A percentile compares a stretch with the other conserved stretches of the same genome.
Conservation (phyloP, 805 yeast genomes). For the Ogataea minuta region DNA sequence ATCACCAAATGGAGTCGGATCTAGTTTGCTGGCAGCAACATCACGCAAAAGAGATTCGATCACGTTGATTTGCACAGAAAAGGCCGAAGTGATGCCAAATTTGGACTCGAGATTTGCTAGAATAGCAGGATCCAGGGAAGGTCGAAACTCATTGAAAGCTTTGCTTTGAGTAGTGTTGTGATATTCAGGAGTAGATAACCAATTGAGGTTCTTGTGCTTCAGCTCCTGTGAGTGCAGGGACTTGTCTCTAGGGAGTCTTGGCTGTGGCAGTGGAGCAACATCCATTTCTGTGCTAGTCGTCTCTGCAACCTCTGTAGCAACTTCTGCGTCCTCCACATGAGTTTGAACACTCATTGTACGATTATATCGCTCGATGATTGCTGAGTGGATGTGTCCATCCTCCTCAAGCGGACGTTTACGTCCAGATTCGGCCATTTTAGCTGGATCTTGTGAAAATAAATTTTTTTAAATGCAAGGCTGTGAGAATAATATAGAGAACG, state of each 20-base stretch:
- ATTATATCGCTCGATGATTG: slow-evolving; percentile 54
- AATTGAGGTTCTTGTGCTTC: slow-evolving; percentile 45
- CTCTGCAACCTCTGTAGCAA: slow-evolving; percentile 19
- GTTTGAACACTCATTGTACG: slow-evolving; percentile 35
- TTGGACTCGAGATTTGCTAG: slow-evolving; percentile 43
- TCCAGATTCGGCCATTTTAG: slow-evolving; percentile 4
- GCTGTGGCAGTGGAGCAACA: slow-evolving; percentile 83
- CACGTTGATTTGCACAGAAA: slow-evolving; percentile 74
- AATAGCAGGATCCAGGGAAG: slow-evolving; percentile 41
- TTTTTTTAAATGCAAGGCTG: neutral
- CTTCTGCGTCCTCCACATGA: slow-evolving; percentile 16
- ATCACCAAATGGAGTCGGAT: slow-evolving; percentile 66
- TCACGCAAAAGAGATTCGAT: slow-evolving; percentile 52
- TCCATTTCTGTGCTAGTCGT: slow-evolving; percentile 35
- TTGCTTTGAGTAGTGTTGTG: slow-evolving; percentile 45
- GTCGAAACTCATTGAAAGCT: slow-evolving; percentile 48
- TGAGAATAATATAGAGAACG: neutral
- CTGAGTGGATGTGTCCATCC: slow-evolving; percentile 35
- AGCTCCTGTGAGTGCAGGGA: slow-evolving; percentile 35
- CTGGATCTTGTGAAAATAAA: neutral
- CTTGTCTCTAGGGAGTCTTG: slow-evolving; percentile 58
- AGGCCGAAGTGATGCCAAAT: slow-evolving; percentile 54
- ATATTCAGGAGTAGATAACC: slow-evolving; percentile 67
- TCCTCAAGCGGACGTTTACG: slow-evolving; percentile 8
- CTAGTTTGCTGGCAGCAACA: slow-evolving; percentile 35